Conservation (phyloP, 495 filamentous ascomycete genomes). For the Penicillium pulvis region DNA sequence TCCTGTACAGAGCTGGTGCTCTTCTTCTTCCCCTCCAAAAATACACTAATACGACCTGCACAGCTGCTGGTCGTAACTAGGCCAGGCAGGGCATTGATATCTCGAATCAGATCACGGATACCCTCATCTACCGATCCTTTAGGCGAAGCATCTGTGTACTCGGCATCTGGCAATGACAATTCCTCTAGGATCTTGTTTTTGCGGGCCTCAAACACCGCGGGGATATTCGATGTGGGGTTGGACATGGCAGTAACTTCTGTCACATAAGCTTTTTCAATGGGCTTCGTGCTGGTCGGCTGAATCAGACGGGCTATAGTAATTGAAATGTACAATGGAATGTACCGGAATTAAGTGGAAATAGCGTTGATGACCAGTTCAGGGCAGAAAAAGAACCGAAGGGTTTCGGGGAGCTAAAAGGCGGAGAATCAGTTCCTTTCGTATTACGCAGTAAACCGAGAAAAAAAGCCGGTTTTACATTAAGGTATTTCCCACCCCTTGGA, state of each 20-base stretch:
- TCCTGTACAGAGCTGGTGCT: constrained; percentile 5
- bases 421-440: constrained; percentile 14
- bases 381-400: constrained; percentile 7
- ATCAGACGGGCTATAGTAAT: constrained; percentile 7
- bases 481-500: constrained; percentile 9
- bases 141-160: constrained; percentile 78
- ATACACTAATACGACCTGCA: constrained; percentile 80
- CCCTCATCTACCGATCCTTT: constrained; percentile 82
- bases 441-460: constrained; percentile 14
- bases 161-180: constrained; percentile 60
- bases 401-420: constrained; percentile 14
- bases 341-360: neutral
- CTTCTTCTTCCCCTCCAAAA: constrained; percentile 73
- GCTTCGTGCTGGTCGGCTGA: constrained; percentile 8
- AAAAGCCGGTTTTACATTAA: constrained; percentile 20
- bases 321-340: neutral
- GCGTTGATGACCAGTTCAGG: too few species aligned
- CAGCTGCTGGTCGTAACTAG: constrained; percentile 92
- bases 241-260: neutral
- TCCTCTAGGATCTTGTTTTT: constrained; percentile 67
- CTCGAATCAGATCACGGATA: constrained; percentile 72
- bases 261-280: too few species aligned
- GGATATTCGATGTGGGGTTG: constrained; percentile 19
- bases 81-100: constrained; percentile 71
- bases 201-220: constrained; percentile 53